A percentile compares a stretch with the other conserved stretches of the same genome.
Evolutionary conservation across 2,329 filamentous ascomycete genomes (phyloP).

Genomic region (Lasiodiplodia theobromae): DNA sequence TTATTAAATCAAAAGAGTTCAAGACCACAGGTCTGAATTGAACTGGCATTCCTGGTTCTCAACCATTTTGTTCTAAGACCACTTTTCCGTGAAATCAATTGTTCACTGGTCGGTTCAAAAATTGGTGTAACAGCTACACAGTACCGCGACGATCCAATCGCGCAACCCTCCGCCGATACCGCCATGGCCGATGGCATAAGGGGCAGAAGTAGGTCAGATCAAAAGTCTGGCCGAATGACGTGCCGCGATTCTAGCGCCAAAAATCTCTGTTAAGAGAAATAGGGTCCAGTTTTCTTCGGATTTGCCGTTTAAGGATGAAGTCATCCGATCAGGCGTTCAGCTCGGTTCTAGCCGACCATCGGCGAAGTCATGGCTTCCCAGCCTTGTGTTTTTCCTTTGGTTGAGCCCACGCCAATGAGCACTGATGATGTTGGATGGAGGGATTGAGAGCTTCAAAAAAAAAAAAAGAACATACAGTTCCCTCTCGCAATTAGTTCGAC

Average conservation of each 20-base stretch:
- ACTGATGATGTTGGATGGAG: too few species aligned
- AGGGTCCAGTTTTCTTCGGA: not conserved
- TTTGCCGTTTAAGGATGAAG: not conserved
- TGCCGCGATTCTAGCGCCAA: not conserved
- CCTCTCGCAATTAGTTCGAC: too few species aligned
- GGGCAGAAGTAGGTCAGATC: not conserved
- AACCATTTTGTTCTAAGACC: not conserved
- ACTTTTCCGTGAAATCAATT: too few species aligned
- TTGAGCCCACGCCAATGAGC: too few species aligned
- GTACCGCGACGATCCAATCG: too few species aligned
- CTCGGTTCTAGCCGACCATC: not conserved
- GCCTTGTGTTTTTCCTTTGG: not conserved
- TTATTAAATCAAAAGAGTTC: not conserved
- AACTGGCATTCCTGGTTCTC: not conserved
- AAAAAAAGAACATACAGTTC: too few species aligned
- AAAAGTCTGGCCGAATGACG: not conserved
- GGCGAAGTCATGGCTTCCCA: not conserved
- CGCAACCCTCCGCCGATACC: not conserved
- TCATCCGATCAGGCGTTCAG: not conserved
- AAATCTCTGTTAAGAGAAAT: not conserved
- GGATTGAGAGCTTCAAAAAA: too few species aligned
- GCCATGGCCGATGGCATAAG: too few species aligned
- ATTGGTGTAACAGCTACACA: not conserved
- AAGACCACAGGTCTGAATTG: too few species aligned
- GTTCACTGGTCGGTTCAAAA: not conserved